Evolutionary conservation across 768 basidiomycete species (phyloP).

Genomic region (Gyrodon lividus): DNA sequence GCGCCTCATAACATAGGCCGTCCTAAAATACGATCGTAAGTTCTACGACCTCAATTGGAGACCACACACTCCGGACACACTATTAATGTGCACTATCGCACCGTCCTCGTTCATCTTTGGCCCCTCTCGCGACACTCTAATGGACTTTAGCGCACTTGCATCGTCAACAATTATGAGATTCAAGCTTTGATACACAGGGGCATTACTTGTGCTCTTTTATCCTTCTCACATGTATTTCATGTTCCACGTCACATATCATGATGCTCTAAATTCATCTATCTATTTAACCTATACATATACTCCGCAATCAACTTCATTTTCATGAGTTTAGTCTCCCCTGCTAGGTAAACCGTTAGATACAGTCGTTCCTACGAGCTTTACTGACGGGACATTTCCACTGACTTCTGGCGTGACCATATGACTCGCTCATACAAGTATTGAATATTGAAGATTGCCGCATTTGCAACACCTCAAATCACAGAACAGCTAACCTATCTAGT

Average conservation of each 20-base stretch:
- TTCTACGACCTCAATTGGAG: background rate
- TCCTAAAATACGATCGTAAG: slow-evolving; percentile 2
- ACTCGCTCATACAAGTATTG: no score
- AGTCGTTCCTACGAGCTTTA: no score
- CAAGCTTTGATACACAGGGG: background rate
- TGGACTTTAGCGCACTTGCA: background rate
- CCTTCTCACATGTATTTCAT: background rate
- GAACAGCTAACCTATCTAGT: no score
- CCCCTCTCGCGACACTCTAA: background rate
- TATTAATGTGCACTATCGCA: background rate
- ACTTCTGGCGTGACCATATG: no score
- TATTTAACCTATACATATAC: no score
- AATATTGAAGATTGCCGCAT: no score
- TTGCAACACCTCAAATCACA: no score
- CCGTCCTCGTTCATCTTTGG: background rate
- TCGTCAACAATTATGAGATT: background rate
- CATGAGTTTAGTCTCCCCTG: no score
- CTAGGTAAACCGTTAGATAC: no score
- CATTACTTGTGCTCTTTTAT: background rate
- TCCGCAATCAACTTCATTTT: no score
- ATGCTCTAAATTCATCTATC: background rate
- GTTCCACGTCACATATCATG: background rate
- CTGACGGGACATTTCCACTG: no score
- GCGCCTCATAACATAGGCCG: slow-evolving; percentile 18
- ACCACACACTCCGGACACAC: background rate